Base-by-base conservation (phyloP, 1,139 yeast species). In the Diutina mesorugosa region DNA sequence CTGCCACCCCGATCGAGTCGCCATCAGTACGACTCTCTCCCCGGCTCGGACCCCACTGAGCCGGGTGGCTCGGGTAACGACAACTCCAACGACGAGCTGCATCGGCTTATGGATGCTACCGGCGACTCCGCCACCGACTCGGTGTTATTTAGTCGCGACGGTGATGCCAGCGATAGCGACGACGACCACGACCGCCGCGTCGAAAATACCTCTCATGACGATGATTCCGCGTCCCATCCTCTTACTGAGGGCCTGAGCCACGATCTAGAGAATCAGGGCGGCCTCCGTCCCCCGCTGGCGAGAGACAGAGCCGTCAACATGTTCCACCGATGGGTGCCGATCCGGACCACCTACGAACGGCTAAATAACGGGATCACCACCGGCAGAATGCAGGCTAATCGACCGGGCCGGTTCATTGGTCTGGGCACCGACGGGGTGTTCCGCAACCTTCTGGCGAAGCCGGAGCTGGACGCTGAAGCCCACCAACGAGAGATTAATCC, bases 351-450 rank as follows among this genome's bases (percentile, higher is more conserved):
- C 3, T 76, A 76, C 60, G 79, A 76, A 58, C 63, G 80, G 51
- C 68, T 76, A 53, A 71, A 69, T 60, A 76, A 76, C 61, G 80
- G 80, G 4, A 58, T 76, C 32, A 63, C 68, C 51, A 74, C 79
- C 0, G 80, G 80, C 12, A 63, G 80, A 58, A 74, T 76, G 75
- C 79, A 75, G 60, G 59, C 74, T 29, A 76, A 75, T 59, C 63
- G 67, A 8, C 79, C 79, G 0, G 80, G 80, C 1, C 62, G 79
- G 21, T 76, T 76, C 58, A 71, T 76, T 10, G 84, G 84, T 0
- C 78, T 75, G 56, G 85, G 86, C 9, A 77, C 83, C 26, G 99
- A 93, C 68, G 99, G 99, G 9, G 99, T 93, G 7, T 93, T 93
- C 70, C 83, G 95, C 54, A 93, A 93, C 68, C 71, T 93, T 64